Conservation (phyloP, 2,329 filamentous ascomycete genomes). For the Tympanopsis confertula region DNA sequence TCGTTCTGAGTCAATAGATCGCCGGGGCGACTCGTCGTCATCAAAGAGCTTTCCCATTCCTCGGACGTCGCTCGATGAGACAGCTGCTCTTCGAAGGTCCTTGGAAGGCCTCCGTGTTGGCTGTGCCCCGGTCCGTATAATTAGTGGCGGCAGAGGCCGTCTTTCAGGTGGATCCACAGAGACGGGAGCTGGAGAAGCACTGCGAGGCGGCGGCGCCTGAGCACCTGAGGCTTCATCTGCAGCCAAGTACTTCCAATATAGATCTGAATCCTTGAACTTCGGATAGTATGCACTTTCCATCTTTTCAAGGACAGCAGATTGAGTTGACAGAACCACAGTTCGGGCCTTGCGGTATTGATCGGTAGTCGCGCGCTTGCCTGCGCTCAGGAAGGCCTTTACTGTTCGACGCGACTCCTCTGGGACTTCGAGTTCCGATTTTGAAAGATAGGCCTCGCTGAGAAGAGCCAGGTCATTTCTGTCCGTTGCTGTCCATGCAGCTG, state of each 20-base stretch:
- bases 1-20: constrained; percentile 51
- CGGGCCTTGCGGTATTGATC: constrained; percentile 76
- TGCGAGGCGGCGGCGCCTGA: constrained; percentile 3
- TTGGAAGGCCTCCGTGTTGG: background rate
- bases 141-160: constrained; percentile 1
- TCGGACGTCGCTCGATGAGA: background rate
- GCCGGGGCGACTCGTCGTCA: constrained; percentile 26
- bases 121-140: background rate
- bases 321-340: constrained; percentile 67
- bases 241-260: constrained; percentile 92
- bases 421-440: constrained; percentile 70
- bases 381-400: constrained; percentile 68
- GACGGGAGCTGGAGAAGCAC: too few relatives aligned
- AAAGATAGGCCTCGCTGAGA: constrained; percentile 82
- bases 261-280: constrained; percentile 79
- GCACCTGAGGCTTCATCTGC: constrained; percentile 58
- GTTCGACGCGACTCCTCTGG: constrained; percentile 54
- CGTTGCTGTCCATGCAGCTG: constrained; percentile 65
- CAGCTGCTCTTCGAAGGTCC: background rate
- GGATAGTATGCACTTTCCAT: constrained; percentile 74
- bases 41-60: constrained; percentile 1
- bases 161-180: background rate
- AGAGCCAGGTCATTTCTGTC: constrained; percentile 81
- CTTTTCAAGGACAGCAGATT: constrained; percentile 72
- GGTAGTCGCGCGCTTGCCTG: constrained; percentile 64